Conservation (phyloP, 345 rosid species). For the Kernera saxatilis region DNA sequence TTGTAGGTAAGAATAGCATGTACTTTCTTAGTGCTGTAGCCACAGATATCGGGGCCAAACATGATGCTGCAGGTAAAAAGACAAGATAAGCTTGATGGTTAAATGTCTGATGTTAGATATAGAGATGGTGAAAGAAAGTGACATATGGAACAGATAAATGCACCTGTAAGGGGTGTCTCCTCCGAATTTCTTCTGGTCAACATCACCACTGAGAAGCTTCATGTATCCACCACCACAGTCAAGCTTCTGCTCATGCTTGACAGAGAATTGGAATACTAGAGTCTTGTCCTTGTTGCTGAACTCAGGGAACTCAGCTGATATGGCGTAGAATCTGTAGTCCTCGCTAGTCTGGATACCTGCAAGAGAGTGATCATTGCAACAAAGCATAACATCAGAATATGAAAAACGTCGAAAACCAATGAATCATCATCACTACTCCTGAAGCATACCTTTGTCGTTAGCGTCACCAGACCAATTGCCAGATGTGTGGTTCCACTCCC, state of each 20-base stretch:
- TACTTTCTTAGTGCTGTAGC: conserved; percentile 94
- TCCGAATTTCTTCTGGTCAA: conserved; percentile 93
- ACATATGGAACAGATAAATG: neutral
- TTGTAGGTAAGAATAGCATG: conserved; percentile 95
- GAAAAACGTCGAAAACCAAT: neutral
- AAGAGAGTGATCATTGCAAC: neutral
- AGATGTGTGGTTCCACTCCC: conserved; percentile 90
- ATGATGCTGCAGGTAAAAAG: conserved; percentile 60
- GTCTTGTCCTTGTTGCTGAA: conserved; percentile 92
- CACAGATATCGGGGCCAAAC: conserved; percentile 99
- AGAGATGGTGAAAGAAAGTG: neutral
- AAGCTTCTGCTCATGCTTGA: conserved; percentile 99
- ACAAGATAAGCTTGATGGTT: neutral
- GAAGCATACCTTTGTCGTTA: conserved; percentile 68
- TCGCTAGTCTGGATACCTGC: conserved; percentile 95
- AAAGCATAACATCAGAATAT: neutral
- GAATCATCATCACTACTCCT: neutral
- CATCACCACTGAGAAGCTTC: conserved; percentile 81
- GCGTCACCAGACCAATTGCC: conserved; percentile 95
- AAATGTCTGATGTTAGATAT: neutral
- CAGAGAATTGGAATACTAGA: conserved; percentile 89
- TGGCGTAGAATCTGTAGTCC: conserved; percentile 96
- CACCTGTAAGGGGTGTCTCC: conserved; percentile 98
- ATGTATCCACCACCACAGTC: conserved; percentile 99
- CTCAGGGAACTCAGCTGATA: conserved; percentile 88